Evolutionary conservation across 345 rosid genomes (phyloP), one percentile per base, ranked within the genome.

Genomic region (Salix arbutifolia): DNA sequence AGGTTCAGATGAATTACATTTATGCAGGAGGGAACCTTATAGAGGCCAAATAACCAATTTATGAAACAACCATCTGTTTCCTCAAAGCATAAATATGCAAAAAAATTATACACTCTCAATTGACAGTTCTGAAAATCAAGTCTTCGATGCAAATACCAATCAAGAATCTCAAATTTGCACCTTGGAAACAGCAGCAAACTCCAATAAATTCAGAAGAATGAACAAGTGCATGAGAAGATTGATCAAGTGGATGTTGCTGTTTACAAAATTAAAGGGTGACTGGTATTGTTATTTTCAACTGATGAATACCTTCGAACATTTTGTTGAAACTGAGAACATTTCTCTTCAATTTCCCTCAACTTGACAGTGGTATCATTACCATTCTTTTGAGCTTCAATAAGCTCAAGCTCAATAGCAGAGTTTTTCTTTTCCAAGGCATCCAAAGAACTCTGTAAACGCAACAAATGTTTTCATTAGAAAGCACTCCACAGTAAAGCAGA

Each of bases 351-450:
- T 81, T 88, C 93, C 77, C 69, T 84, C 68, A 91, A 86, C 85
- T 90, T 95, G 71, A 84, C 77, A 64, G 84, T 77, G 37, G 89
- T 83, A 81, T 84, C 88, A 81, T 28, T 77, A 74, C 82, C 84
- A 70, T 86, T 82, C 73, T 80, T 90, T 70, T 86, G 89, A 76
- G 94, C 92, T 77, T 83, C 86, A 73, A 71, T 67, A 74, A 95
- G 92, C 82, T 91, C 94, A 83, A 84, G 85, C 83, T 90, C 93
- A 80, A 95, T 81, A 67, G 87, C 67, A 23, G 80, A 83, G 79
- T 95, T 95, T 87, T 90, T 91, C 81, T 85, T 90, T 78, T 87
- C 91, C 83, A 91, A 71, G 21, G 74, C 71, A 76, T 85, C 92
- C 85, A 91, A 84, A 53, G 96, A 90, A 81, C 81, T 85, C 92